These are phyloP conservation scores for Ceratocystis huliohia DNA, from an alignment of 2,329 filamentous ascomycete genomes.

Conservation along the genomic window DNA sequence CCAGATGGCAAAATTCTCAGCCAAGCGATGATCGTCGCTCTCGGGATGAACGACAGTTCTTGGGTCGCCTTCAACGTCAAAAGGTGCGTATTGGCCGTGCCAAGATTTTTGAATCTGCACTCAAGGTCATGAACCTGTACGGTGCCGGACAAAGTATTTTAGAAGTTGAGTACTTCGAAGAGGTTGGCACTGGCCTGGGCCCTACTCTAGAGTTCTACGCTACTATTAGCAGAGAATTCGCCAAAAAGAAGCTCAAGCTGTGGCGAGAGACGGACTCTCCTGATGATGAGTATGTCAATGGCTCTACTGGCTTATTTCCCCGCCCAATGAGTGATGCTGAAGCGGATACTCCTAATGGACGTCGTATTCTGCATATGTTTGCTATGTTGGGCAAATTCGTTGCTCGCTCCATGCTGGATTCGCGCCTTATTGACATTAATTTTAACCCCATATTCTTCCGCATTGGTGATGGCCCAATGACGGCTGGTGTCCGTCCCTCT, in stretches of 20 bases:
- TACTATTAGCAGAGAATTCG: slow-evolving; percentile 91
- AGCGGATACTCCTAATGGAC: slow-evolving; percentile 60
- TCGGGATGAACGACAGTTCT: slow-evolving; percentile 79
- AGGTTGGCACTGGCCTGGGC: slow-evolving; percentile 89
- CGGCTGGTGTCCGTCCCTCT: slow-evolving; percentile 59
- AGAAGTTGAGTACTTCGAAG: slow-evolving; percentile 97
- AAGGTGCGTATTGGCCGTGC: slow-evolving; percentile 93
- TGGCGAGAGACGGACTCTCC: slow-evolving; percentile 83
- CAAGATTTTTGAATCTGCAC: slow-evolving; percentile 89
- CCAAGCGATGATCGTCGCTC: slow-evolving; percentile 70
- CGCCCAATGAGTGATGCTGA: slow-evolving; percentile 76
- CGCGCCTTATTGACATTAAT: slow-evolving; percentile 90
- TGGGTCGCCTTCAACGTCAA: slow-evolving; percentile 83
- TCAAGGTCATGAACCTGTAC: slow-evolving; percentile 98
- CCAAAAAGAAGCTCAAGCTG: slow-evolving; percentile 89
- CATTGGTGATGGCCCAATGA: slow-evolving; percentile 56
- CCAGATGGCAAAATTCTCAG: slow-evolving; percentile 89
- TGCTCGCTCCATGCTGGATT: slow-evolving; percentile 94
- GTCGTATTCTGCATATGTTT: slow-evolving; percentile 77
- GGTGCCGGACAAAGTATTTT: slow-evolving; percentile 91
- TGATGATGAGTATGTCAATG: slow-evolving; percentile 65
- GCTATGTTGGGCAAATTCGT: slow-evolving; percentile 94
- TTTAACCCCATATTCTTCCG: slow-evolving; percentile 98
- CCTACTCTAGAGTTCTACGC: slow-evolving; percentile 97
- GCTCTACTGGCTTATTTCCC: slow-evolving; percentile 76